Base-by-base conservation (phyloP, 495 filamentous ascomycete genomes). In the Aspergillus ellipticus region DNA sequence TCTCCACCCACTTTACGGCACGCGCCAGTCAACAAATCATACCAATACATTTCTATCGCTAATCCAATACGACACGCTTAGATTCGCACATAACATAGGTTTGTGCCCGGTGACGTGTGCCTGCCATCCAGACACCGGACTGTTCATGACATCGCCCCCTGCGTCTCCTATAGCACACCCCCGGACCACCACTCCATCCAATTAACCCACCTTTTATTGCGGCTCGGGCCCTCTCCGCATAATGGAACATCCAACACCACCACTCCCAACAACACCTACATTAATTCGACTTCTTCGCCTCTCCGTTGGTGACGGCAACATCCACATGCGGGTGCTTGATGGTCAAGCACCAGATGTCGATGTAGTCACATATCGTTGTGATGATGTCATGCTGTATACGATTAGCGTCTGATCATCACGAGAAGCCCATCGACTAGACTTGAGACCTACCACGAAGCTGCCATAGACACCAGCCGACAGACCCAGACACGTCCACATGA, bases 311-410 rank as follows among this genome's bases (percentile, higher is more conserved):
- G 4, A 55, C 42, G 33, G 66, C 57, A 33, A 61, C 64, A 33
- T 74, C 73, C 21, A 66, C 59, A 42, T 67, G 71, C 1, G 74
- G 74, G 53, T 77, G 86, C 79, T 98, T 98, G 70, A 98, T 98
- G 0, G 88, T 96, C 71, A 97, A 77, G 65, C 94, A 98, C 89
- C 90, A 97, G 63, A 98, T 98, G 69, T 98, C 94, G 53, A 96
- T 79, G 68, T 96, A 95, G 65, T 97, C 94, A 68, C 94, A 98
- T 63, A 98, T 98, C 21, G 91, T 93, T 10, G 91, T 89, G 58
- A 97, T 95, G 28, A 97, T 90, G 69, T 97, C 94, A 43, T 89
- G 74, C 82, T 85, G 53, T 15, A 16, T 35, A 28, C 16, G 48
- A 64, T 58, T 46, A 61, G 31, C 45, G 31, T 57, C 37, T 35